These are phyloP conservation scores for Suhomyces sp. DNA, from an alignment of 805 yeast genomes.

Conservation along the genomic window DNA sequence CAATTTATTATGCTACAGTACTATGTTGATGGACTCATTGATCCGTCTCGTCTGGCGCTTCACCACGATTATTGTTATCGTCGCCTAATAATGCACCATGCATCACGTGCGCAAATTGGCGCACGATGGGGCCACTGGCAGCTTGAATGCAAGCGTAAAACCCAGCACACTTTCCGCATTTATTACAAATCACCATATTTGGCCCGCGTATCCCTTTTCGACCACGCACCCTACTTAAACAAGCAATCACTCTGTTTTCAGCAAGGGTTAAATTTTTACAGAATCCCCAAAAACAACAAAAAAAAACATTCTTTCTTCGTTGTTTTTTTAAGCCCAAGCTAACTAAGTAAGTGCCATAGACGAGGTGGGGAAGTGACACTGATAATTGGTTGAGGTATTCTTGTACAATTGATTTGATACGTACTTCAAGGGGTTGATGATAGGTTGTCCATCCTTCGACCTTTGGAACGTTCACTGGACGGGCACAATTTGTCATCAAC, in stretches of 20 bases:
- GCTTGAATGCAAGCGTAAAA: conserved; percentile 2
- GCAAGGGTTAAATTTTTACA: conserved; percentile 5
- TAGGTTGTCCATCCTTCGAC: background rate
- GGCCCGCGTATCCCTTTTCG: conserved; percentile 7
- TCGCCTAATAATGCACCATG: background rate
- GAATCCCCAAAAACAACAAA: conserved; percentile 5
- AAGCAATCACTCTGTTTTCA: conserved; percentile 7
- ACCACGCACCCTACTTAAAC: conserved; percentile 6
- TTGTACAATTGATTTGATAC: background rate
- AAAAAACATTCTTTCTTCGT: conserved; percentile 5
- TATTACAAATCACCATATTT: conserved; percentile 8
- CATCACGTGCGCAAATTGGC: background rate
- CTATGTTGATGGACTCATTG: background rate
- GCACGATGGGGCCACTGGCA: background rate
- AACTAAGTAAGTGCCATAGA: conserved; percentile 1
- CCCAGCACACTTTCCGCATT: conserved; percentile 7
- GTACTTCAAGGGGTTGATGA: background rate
- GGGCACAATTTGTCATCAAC: background rate
- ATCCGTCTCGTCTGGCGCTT: background rate
- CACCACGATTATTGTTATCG: background rate
- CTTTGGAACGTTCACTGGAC: background rate
- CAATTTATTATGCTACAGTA: background rate
- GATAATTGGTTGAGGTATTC: background rate
- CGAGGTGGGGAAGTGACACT: conserved; percentile 1
- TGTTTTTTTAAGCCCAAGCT: conserved; percentile 3